These are phyloP conservation scores for Hypoxylon crocopeplum DNA, from an alignment of 495 filamentous ascomycete species.

Conservation along the genomic window DNA sequence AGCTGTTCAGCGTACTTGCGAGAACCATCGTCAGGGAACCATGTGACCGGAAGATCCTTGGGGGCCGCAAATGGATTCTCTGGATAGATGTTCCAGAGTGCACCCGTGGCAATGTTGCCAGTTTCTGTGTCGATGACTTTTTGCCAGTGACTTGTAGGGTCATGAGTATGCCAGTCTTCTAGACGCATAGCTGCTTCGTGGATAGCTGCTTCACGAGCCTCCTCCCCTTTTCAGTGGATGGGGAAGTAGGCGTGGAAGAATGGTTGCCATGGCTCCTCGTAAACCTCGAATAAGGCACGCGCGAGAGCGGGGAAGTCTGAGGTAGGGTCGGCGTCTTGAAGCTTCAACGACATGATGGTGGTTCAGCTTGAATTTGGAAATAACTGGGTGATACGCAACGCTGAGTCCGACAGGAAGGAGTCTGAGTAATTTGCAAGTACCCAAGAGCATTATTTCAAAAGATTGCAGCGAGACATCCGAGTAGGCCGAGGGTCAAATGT, in stretches of 20 bases:
- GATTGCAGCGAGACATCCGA: too few relatives aligned
- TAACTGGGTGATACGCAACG: neutral
- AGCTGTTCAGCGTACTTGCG: neutral
- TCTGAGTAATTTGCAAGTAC: too few relatives aligned
- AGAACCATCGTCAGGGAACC: neutral
- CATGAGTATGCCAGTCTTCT: neutral
- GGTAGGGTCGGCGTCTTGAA: neutral
- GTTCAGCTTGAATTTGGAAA: neutral
- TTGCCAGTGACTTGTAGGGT: neutral
- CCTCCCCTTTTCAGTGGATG: neutral
- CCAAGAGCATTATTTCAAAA: too few relatives aligned
- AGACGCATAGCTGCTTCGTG: neutral
- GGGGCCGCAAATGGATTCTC: neutral
- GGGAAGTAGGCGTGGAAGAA: neutral
- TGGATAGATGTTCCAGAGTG: neutral
- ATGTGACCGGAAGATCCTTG: neutral
- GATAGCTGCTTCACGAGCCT: neutral
- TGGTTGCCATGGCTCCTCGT: neutral
- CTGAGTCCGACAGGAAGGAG: too few relatives aligned
- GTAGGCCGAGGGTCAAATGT: too few relatives aligned
- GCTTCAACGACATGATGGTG: neutral
- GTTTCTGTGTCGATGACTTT: neutral
- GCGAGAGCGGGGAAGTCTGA: neutral
- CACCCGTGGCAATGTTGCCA: neutral
- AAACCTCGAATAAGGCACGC: neutral